Evolutionary conservation across 306 rosid genomes (phyloP).

Genomic region (Neltuma alba): DNA sequence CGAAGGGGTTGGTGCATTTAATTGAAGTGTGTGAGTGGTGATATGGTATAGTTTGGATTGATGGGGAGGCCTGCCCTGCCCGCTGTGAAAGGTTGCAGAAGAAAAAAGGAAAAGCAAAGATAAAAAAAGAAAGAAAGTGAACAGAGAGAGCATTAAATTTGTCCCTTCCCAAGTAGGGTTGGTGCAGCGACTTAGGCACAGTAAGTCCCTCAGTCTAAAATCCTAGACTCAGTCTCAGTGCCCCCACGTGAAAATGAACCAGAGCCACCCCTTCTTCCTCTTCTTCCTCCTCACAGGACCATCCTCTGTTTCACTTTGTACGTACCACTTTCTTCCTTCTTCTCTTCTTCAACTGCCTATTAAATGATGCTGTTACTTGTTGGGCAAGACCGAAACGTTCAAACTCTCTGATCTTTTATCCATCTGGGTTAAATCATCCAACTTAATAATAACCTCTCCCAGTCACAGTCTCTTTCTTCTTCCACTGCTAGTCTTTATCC

Average conservation of each 20-base stretch:
- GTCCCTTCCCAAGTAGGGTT: slow-evolving; percentile 53
- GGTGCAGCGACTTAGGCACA: slow-evolving; percentile 18
- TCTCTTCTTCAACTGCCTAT: slow-evolving; percentile 42
- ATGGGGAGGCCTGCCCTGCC: slow-evolving; percentile 26
- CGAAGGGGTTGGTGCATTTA: neutral
- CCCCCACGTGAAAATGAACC: slow-evolving; percentile 48
- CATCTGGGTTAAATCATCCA: neutral
- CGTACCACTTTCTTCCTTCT: neutral
- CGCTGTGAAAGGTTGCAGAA: slow-evolving; percentile 7
- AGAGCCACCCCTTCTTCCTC: slow-evolving; percentile 28
- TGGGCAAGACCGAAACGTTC: neutral
- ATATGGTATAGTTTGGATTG: neutral
- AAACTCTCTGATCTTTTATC: neutral
- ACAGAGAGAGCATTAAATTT: slow-evolving; percentile 52
- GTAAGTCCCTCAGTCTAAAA: slow-evolving; percentile 27
- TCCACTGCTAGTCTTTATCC: neutral
- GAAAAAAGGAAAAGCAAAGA: neutral
- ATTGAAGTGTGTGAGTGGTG: neutral
- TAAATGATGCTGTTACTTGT: slow-evolving; percentile 30
- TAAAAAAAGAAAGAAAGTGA: neutral
- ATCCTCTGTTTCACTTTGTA: slow-evolving; percentile 4
- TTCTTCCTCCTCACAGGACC: slow-evolving; percentile 16
- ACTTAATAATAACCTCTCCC: neutral
- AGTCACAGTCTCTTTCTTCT: neutral
- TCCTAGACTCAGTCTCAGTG: slow-evolving; percentile 30